Percentiles rank a stretch among this genome's conserved stretches.
Conservation (phyloP, 768 basidiomycete species). For the Trichaptum fuscoviolaceum region DNA sequence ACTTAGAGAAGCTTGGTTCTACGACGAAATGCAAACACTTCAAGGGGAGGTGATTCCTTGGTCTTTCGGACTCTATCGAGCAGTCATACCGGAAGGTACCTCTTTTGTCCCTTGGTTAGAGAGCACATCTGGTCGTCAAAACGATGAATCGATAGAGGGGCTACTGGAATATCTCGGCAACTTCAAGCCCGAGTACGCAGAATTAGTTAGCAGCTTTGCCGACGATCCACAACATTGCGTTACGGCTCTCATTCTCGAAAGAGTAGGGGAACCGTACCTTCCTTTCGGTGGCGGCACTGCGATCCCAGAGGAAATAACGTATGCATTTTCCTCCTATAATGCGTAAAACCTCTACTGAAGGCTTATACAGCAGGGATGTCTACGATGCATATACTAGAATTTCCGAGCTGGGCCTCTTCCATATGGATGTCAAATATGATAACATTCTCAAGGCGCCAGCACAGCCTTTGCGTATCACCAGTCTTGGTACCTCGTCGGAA, state of each 20-base stretch:
- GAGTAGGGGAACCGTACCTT: neutral
- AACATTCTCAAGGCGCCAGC: neutral
- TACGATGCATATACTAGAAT: neutral
- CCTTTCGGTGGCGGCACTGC: neutral
- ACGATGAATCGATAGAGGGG: neutral
- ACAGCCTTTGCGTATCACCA: no score
- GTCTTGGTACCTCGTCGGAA: no score
- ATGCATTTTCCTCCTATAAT: neutral
- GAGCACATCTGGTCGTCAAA: neutral
- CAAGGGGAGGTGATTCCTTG: slow-evolving; percentile 10
- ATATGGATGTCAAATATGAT: neutral
- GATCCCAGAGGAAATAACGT: neutral
- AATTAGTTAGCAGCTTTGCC: neutral
- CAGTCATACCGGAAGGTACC: neutral
- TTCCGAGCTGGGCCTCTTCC: neutral
- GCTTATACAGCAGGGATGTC: neutral
- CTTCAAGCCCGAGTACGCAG: neutral
- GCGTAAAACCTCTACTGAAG: neutral
- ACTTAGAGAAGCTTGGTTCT: slow-evolving; percentile 10
- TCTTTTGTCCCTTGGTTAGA: neutral
- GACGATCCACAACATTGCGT: neutral
- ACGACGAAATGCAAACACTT: slow-evolving; percentile 10
- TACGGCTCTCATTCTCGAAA: neutral
- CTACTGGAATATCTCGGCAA: neutral
- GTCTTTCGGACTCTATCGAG: slow-evolving; percentile 7